Evolutionary conservation across 1,284 basidiomycete genomes (phyloP), one percentile per base, ranked within the genome.

Genomic region (Microbotryum saponariae): DNA sequence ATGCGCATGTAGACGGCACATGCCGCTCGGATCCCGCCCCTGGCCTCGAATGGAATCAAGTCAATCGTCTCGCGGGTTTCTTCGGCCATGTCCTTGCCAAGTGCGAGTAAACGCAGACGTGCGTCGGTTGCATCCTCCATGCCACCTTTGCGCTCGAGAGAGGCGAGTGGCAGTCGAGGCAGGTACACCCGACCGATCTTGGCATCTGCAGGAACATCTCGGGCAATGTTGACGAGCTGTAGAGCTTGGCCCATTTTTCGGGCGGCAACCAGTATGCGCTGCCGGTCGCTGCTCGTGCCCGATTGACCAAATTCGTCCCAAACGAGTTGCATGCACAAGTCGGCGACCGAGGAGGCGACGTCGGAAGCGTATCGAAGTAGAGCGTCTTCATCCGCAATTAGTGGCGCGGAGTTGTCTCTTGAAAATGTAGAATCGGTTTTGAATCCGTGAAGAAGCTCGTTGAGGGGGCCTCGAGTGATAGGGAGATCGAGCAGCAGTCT

Each of bases 331-430:
- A 77, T 76, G 59, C 77, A 76, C 42, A 78, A 74, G 31, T 76
- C 71, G 8, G 77, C 77, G 12, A 79, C 76, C 6, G 74, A 74
- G 2, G 77, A 77, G 1, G 77, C 77, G 10, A 79, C 77, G 49
- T 76, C 71, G 52, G 76, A 73, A 10, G 77, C 76, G 67, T 80
- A 80, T 4, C 66, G 53, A 46, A 78, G 63, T 21, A 80, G 70
- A 56, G 79, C 77, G 1, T 64, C 67, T 23, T 73, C 70, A 1
- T 75, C 75, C 57, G 68, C 58, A 55, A 80, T 77, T 4, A 77
- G 76, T 8, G 68, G 48, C 31, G 58, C 46, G 31, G 56, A 29
- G 53, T 12, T 14, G 12, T 44, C 14, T 16, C 21, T 64, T 54
- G 44, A 64, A 51, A 54, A 67, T 62, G 21, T 49, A 47, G 6